Conservation (phyloP, 139 green algal genomes). For the Diplosphaera chodatii region DNA sequence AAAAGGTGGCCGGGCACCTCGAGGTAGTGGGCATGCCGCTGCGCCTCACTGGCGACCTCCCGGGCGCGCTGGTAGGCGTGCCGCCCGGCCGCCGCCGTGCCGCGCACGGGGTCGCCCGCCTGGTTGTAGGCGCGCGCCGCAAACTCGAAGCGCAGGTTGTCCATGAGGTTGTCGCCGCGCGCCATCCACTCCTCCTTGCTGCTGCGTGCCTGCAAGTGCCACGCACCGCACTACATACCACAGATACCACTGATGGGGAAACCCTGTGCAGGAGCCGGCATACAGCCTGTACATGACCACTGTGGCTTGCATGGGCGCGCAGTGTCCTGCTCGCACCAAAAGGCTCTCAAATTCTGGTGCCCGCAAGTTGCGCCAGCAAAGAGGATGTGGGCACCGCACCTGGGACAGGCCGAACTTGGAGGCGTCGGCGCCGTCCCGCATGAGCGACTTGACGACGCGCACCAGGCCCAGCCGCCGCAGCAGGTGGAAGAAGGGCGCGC, state of each 20-base stretch:
- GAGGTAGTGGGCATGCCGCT: no score
- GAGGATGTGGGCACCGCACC: no score
- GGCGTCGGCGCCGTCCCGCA: slow-evolving; percentile 20
- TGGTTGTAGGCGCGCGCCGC: slow-evolving; percentile 8
- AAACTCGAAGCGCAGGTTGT: slow-evolving; percentile 13
- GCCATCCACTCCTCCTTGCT: slow-evolving; percentile 26
- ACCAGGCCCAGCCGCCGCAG: slow-evolving; percentile 24
- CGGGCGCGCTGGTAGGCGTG: not conserved
- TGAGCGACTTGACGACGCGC: slow-evolving; percentile 1
- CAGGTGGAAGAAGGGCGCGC: slow-evolving; percentile 35
- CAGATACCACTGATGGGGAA: no score
- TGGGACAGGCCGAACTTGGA: slow-evolving; percentile 20
- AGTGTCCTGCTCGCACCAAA: no score
- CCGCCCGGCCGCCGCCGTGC: not conserved
- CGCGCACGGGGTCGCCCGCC: slow-evolving; percentile 13
- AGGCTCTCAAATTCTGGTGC: no score
- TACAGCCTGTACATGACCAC: no score
- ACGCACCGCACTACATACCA: no score
- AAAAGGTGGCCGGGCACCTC: not conserved
- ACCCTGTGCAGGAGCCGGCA: no score
- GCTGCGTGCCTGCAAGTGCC: not conserved
- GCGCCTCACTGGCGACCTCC: not conserved
- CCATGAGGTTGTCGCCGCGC: slow-evolving; percentile 25
- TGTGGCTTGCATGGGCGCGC: no score
- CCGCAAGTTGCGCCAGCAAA: no score